A percentile compares a stretch with the other conserved stretches of the same genome.
These are phyloP conservation scores for Penstemon eatonii DNA, from an alignment of 257 asterid genomes.

Conservation along the genomic window DNA sequence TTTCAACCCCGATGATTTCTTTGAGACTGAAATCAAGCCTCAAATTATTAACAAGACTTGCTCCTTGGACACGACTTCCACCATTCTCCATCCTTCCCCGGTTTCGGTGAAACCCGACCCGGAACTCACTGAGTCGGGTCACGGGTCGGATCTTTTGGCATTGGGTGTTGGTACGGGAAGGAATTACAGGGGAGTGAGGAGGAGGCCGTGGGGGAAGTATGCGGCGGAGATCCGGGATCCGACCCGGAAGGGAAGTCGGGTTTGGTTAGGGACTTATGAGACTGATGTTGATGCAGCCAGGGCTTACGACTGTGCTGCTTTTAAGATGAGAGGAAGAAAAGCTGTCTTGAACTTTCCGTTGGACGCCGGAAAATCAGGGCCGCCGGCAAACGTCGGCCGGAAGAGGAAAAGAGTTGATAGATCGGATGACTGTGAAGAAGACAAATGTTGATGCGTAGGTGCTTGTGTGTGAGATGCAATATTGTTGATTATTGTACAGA, in stretches of 20 bases:
- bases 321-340: conserved; percentile 75
- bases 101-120: conserved; percentile 25
- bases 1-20: conserved; percentile 23
- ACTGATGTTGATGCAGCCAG: conserved; percentile 71
- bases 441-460: not conserved
- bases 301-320: conserved; percentile 89
- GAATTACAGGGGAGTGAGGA: conserved; percentile 75
- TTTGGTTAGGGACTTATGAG: conserved; percentile 84
- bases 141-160: conserved; percentile 1
- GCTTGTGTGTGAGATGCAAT: not conserved
- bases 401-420: conserved; percentile 43
- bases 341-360: conserved; percentile 78
- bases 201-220: conserved; percentile 90
- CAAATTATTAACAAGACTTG: not conserved
- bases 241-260: conserved; percentile 64
- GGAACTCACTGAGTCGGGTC: not conserved
- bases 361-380: conserved; percentile 67
- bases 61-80: not conserved
- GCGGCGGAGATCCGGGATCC: conserved; percentile 95
- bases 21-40: conserved; percentile 34
- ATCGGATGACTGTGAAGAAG: not conserved
- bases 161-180: conserved; percentile 21
- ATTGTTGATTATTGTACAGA: not conserved
- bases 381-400: conserved; percentile 52
- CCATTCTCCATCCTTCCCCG: not conserved